Base-by-base conservation (phyloP, 495 filamentous ascomycete genomes). In the Neurospora hispaniola region DNA sequence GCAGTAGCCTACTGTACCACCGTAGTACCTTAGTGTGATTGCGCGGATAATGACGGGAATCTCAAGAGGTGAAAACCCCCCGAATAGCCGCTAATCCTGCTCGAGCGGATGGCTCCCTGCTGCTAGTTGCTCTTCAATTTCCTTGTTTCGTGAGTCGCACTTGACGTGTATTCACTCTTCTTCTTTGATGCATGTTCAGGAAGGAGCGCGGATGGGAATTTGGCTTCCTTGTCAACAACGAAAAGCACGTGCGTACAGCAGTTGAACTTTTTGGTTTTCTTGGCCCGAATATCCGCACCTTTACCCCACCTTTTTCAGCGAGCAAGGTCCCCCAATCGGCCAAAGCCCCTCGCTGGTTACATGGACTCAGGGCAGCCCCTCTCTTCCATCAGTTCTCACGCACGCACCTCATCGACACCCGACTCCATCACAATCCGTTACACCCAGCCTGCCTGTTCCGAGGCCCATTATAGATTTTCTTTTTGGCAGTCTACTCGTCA, bases 401-500 rank as follows among this genome's bases (percentile, higher is more conserved):
- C n/a, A 38, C 35, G 39, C 39, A 48, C n/a, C 44, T 31, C 48
- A 27, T 59, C 48, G 20, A 38, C 6, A 35, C 27, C n/a, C n/a
- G n/a, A 9, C 54, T 5, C 16, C 54, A 16, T 12, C 27, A 16
- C 35, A 6, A 5, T 38, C 35, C 35, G 35, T 38, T 38, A 31
- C 31, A 18, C 44, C 71, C 71, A 69, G 62, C 62, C 71, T 73
- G 71, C 39, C 35, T 44, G 42, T 69, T 27, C 38, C 68, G 40
- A 70, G 8, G 71, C 1, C 38, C n/a, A 23, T 42, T 14, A 73
- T 73, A 27, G 27, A n/a, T 27, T 27, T 27, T 27, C 27, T 72
- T 72, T 46, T 44, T 71, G 42, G 9, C 23, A 3, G 2, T 62
- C 12, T 31, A 14, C 5, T 27, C n/a, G 12, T 14, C 20, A 54